phyloP scores from a whole-genome alignment of 805 yeast species.

The Candida peoriensis region DNA sequence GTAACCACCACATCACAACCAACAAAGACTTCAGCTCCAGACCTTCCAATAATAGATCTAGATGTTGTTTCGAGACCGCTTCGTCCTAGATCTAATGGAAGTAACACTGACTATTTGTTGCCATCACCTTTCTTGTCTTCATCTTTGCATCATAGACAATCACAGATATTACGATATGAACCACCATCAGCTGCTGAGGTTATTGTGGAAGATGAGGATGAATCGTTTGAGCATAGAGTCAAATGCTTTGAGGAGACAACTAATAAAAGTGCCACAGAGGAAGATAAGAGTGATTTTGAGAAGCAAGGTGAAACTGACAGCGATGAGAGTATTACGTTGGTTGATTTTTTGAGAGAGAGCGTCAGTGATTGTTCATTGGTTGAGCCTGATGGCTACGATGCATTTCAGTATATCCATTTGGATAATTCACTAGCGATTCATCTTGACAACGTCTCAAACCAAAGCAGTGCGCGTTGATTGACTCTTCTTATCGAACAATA shows the following conservation, averaged over 20 bases:
- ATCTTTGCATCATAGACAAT: too few species aligned
- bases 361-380: slow-evolving; percentile 12
- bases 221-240: slow-evolving; percentile 4
- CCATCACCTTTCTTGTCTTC: too few species aligned
- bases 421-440: too few species aligned
- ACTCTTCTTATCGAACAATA: too few species aligned
- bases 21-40: background rate
- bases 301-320: slow-evolving; percentile 2
- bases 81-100: slow-evolving; percentile 9
- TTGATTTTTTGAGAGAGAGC: slow-evolving; percentile 21
- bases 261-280: slow-evolving; percentile 1
- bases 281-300: too few species aligned
- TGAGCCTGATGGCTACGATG: slow-evolving; percentile 10
- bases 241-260: slow-evolving; percentile 2
- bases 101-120: background rate
- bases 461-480: too few species aligned
- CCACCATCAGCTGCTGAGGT: too few species aligned
- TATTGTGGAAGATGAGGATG: background rate
- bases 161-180: too few species aligned
- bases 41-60: slow-evolving; percentile 14
- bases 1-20: slow-evolving; percentile 1
- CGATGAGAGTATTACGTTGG: slow-evolving; percentile 8
- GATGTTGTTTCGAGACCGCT: slow-evolving; percentile 12
- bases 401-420: slow-evolving; percentile 7
- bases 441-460: too few species aligned